Conservation (phyloP, 2,329 filamentous ascomycete genomes). For the Alternaria sp. region DNA sequence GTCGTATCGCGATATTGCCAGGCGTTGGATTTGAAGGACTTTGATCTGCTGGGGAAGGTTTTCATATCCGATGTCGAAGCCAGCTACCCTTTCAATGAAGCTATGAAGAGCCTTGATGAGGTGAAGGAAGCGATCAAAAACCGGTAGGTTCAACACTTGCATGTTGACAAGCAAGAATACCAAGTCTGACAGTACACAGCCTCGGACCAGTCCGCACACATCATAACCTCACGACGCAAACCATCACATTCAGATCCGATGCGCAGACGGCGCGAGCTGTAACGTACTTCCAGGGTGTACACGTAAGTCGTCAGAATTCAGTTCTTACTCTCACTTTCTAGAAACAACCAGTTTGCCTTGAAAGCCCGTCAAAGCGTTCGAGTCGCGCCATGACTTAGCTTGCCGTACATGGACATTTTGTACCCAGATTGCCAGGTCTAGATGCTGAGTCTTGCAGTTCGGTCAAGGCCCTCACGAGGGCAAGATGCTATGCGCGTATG, state of each 20-base stretch:
- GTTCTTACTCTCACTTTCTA: background rate
- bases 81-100: conserved; percentile 48
- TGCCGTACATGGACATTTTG: background rate
- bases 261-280: conserved; percentile 42
- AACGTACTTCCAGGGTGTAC: conserved; percentile 52
- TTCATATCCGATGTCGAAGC: conserved; percentile 50
- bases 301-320: conserved; percentile 19
- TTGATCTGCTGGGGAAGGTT: conserved; percentile 46
- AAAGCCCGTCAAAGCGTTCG: background rate
- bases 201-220: conserved; percentile 51
- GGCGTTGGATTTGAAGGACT: conserved; percentile 53
- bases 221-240: conserved; percentile 53
- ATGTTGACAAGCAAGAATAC: background rate
- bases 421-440: background rate
- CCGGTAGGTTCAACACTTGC: conserved; percentile 28
- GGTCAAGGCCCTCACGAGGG: conserved; percentile 52
- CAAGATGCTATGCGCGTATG: conserved; percentile 51
- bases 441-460: conserved; percentile 29
- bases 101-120: conserved; percentile 43
- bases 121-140: conserved; percentile 43
- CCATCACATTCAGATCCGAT: conserved; percentile 39
- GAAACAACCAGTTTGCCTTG: background rate
- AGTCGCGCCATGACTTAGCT: background rate
- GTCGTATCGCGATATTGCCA: conserved; percentile 52
- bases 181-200: conserved; percentile 24